A percentile compares a stretch with the other conserved stretches of the same genome.
These are phyloP conservation scores for Wallacemonas collosoma DNA, from an alignment of 208 protist species.

Conservation along the genomic window DNA sequence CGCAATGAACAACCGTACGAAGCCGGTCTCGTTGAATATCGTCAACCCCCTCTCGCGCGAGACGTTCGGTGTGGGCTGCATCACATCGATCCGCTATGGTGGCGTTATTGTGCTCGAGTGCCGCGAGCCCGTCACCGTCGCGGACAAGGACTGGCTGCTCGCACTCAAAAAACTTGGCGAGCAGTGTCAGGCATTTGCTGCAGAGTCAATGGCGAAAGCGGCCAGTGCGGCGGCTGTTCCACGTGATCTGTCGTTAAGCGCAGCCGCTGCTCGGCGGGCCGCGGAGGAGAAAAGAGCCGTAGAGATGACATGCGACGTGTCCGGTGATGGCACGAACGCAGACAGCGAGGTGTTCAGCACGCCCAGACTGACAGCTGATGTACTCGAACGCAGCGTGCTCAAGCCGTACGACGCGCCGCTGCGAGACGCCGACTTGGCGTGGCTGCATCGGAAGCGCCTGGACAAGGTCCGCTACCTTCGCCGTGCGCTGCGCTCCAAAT, in stretches of 20 bases:
- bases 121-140: slow-evolving; percentile 38
- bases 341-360: background rate
- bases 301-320: background rate
- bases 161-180: slow-evolving; percentile 28
- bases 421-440: slow-evolving; percentile 7
- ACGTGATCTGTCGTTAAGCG: slow-evolving; percentile 4
- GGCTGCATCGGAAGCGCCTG: slow-evolving; percentile 17
- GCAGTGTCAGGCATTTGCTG: slow-evolving; percentile 2
- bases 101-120: slow-evolving; percentile 64
- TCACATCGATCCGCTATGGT: slow-evolving; percentile 60
- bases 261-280: background rate
- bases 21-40: slow-evolving; percentile 60
- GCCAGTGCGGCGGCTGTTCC: slow-evolving; percentile 6
- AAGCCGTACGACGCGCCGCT: slow-evolving; percentile 2
- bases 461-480: slow-evolving; percentile 39
- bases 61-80: slow-evolving; percentile 60
- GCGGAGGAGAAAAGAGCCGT: background rate
- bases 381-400: slow-evolving; percentile 6
- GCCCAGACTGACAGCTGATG: background rate
- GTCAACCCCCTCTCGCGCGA: slow-evolving; percentile 38
- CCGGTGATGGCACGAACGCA: background rate
- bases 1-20: slow-evolving; percentile 30
- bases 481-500: slow-evolving; percentile 30
- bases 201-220: background rate
- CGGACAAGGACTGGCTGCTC: slow-evolving; percentile 42